These are phyloP conservation scores for Ogataea paraovalis DNA, from an alignment of 805 yeast genomes.

Conservation along the genomic window DNA sequence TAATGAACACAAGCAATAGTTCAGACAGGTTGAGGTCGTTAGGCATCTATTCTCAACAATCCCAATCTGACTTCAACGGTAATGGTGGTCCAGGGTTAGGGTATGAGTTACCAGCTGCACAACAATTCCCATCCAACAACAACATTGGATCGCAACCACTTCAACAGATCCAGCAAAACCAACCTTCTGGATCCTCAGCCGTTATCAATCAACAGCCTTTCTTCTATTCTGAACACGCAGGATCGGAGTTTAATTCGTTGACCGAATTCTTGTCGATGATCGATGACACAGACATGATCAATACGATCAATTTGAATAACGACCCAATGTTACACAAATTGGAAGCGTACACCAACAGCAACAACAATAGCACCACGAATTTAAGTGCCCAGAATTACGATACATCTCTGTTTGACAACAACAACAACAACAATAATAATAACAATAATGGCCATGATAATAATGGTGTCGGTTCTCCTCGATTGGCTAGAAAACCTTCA, in stretches of 20 bases:
- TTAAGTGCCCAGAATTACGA: conserved; percentile 12
- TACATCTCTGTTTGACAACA: conserved; percentile 8
- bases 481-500: conserved; percentile 8
- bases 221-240: conserved; percentile 87
- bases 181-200: conserved; percentile 16
- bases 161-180: conserved; percentile 3
- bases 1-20: conserved; percentile 2
- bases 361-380: conserved; percentile 19
- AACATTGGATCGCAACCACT: not conserved
- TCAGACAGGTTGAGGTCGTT: conserved; percentile 11
- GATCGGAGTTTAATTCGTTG: conserved; percentile 84
- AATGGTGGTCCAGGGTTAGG: not conserved
- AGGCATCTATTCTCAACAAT: conserved; percentile 15
- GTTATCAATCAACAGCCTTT: conserved; percentile 62
- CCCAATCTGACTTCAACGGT: not conserved
- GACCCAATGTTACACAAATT: conserved; percentile 35
- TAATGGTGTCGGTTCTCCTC: conserved; percentile 4
- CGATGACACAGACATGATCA: conserved; percentile 75
- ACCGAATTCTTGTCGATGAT: conserved; percentile 87
- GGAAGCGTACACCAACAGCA: conserved; percentile 22
- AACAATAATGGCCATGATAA: too few relatives aligned
- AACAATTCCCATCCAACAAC: not conserved
- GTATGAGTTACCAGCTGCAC: not conserved
- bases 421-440: not conserved
- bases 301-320: conserved; percentile 32